Percentiles rank a stretch among this genome's conserved stretches.
phyloP scores from a whole-genome alignment of 805 yeast species.

The Cyberlindnera americana region DNA sequence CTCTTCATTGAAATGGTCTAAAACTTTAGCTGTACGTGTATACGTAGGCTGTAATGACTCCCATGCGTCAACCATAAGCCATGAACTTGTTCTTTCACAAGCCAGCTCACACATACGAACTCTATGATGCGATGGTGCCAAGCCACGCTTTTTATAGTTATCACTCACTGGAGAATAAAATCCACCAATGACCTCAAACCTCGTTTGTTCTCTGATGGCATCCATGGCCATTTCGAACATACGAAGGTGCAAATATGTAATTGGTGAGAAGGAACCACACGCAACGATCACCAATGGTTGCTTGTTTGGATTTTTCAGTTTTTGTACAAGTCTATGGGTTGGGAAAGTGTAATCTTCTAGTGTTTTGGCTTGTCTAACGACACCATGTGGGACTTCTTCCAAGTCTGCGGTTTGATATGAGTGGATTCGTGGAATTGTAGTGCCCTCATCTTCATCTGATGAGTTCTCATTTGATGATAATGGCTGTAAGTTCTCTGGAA shows the following conservation, averaged over 20 bases:
- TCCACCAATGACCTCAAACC: constrained; percentile 95
- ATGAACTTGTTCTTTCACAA: constrained; percentile 91
- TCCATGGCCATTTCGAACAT: constrained; percentile 99
- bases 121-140: constrained; percentile 84
- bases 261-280: constrained; percentile 95
- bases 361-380: constrained; percentile 77
- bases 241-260: constrained; percentile 88
- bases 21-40: constrained; percentile 90
- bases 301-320: constrained; percentile 68
- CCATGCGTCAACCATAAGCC: constrained; percentile 99
- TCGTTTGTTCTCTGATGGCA: constrained; percentile 82
- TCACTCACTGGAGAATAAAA: constrained; percentile 93
- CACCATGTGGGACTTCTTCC: constrained; percentile 96
- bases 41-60: constrained; percentile 88
- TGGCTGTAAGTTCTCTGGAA: constrained; percentile 57
- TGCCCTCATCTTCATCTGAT: constrained; percentile 27
- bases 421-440: constrained; percentile 31
- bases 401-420: constrained; percentile 77
- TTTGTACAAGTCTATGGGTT: constrained; percentile 73
- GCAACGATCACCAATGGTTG: constrained; percentile 93
- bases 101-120: constrained; percentile 98
- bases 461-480: constrained; percentile 41
- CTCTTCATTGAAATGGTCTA: constrained; percentile 96
- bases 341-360: constrained; percentile 78
- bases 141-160: constrained; percentile 88